A percentile compares a stretch with the other conserved stretches of the same genome.
These are phyloP conservation scores for Claviceps quebecensis DNA, from an alignment of 2,329 filamentous ascomycete genomes.

Conservation along the genomic window DNA sequence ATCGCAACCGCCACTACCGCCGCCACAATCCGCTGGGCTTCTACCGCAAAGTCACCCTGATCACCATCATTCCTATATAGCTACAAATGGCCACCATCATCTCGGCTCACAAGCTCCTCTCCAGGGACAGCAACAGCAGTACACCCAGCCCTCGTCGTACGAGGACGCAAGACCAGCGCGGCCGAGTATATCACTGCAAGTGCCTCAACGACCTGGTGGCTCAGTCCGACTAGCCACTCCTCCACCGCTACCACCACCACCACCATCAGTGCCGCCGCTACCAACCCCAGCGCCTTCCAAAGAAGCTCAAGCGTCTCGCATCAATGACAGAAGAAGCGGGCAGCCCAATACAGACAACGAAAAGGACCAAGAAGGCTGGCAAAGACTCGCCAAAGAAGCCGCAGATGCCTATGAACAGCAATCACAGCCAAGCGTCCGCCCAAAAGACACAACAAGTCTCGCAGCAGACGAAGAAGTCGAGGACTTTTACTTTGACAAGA, in stretches of 20 bases:
- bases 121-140: no score
- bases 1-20: neutral
- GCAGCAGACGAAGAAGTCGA: conserved; percentile 9
- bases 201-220: conserved; percentile 40
- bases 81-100: neutral
- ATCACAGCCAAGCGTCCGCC: neutral
- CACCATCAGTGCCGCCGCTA: conserved; percentile 17
- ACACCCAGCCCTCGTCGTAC: neutral
- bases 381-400: conserved; percentile 11
- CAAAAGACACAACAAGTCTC: conserved; percentile 1
- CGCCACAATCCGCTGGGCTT: neutral
- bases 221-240: conserved; percentile 46
- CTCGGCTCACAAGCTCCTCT: neutral
- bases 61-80: neutral
- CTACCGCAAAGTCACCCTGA: neutral
- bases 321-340: neutral
- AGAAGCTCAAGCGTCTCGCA: conserved; percentile 18
- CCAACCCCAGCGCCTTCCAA: conserved; percentile 24
- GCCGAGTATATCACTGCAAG: conserved; percentile 27
- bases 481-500: conserved; percentile 21
- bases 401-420: conserved; percentile 9
- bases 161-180: conserved; percentile 16
- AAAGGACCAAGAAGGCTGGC: conserved; percentile 8
- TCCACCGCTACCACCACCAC: conserved; percentile 32
- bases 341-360: neutral